Conservation (phyloP, 495 filamentous ascomycete species). For the Friedmanniomyces simplex region DNA sequence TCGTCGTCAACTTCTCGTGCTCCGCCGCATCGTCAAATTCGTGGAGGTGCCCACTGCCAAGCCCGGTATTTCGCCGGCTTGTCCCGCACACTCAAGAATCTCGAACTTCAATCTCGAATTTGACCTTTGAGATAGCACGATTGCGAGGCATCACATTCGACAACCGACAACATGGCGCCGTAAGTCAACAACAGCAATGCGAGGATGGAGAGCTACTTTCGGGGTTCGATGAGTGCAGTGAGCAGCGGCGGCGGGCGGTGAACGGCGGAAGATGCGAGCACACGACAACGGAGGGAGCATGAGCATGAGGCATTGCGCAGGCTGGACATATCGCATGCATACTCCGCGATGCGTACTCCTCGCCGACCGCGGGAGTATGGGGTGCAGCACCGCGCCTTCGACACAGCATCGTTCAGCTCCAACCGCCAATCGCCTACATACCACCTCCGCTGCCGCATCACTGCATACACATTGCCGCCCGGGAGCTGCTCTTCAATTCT, state of each 20-base stretch:
- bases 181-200: conserved; percentile 6
- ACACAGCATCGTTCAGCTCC: neutral
- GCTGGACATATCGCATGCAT: neutral
- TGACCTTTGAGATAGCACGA: neutral
- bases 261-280: neutral
- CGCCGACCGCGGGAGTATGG: neutral
- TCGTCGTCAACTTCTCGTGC: no score
- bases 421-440: neutral
- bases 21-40: no score
- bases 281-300: neutral
- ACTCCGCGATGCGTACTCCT: neutral
- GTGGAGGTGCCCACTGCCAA: neutral
- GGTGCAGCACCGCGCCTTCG: neutral
- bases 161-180: conserved; percentile 21
- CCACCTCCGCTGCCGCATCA: neutral
- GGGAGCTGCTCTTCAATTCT: neutral
- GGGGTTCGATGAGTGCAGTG: neutral
- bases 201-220: neutral
- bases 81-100: neutral
- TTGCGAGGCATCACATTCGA: conserved; percentile 13
- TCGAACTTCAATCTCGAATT: conserved; percentile 3
- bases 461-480: neutral
- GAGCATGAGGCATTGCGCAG: neutral
- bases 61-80: neutral
- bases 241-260: neutral